These are phyloP conservation scores for Aspergillus puulaauensis DNA, from an alignment of 2,329 filamentous ascomycete species.

Conservation along the genomic window DNA sequence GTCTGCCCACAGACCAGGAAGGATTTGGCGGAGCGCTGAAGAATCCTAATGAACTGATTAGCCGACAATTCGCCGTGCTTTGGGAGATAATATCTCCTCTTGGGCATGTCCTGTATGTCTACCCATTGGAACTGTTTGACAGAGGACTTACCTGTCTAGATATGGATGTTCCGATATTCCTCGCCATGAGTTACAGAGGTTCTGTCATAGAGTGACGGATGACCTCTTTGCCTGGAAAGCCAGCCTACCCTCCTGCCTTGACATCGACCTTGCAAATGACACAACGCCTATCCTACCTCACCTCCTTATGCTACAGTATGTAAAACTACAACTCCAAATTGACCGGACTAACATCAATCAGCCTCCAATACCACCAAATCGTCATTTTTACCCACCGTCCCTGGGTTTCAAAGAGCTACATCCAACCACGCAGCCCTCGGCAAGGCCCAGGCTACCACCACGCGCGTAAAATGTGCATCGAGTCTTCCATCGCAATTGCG, in stretches of 20 bases:
- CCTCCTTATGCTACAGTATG: slow-evolving; percentile 43
- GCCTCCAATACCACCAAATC: slow-evolving; percentile 47
- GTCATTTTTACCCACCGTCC: slow-evolving; percentile 47
- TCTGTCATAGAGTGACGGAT: slow-evolving; percentile 36
- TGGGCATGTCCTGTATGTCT: slow-evolving; percentile 40
- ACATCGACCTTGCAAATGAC: slow-evolving; percentile 36
- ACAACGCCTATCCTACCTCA: slow-evolving; percentile 37
- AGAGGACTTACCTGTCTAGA: slow-evolving; percentile 21
- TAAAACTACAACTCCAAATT: not conserved
- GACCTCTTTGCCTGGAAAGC: slow-evolving; percentile 44
- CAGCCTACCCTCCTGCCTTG: slow-evolving; percentile 37
- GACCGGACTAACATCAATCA: slow-evolving; percentile 8
- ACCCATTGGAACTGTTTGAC: not conserved
- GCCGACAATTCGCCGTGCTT: slow-evolving; percentile 39
- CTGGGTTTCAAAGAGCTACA: slow-evolving; percentile 44
- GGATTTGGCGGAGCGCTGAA: slow-evolving; percentile 21
- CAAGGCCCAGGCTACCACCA: slow-evolving; percentile 46
- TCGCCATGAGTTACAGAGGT: slow-evolving; percentile 37
- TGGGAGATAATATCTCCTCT: slow-evolving; percentile 47
- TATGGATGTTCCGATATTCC: slow-evolving; percentile 40
- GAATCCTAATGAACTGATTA: slow-evolving; percentile 35
- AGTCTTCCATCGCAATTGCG: slow-evolving; percentile 42
- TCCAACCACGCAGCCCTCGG: slow-evolving; percentile 41
- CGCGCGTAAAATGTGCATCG: slow-evolving; percentile 44
- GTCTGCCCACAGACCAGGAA: slow-evolving; percentile 14